phyloP scores from a whole-genome alignment of 2,329 filamentous ascomycete genomes.

The Tolypocladium capitatum region DNA sequence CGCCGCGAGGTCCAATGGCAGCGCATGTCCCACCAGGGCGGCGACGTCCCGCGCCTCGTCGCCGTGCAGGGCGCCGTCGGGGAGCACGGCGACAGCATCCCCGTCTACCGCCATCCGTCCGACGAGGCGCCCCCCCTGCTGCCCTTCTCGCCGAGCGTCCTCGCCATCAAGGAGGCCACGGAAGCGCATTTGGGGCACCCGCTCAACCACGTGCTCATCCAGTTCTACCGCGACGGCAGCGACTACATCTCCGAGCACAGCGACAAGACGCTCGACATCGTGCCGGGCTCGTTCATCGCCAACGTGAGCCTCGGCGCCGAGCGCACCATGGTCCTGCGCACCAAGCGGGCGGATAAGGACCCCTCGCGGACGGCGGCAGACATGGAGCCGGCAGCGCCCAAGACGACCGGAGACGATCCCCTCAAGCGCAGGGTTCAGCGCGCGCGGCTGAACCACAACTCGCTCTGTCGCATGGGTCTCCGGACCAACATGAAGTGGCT shows the following conservation, averaged over 20 bases:
- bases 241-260: constrained; percentile 96
- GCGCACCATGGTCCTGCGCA: constrained; percentile 78
- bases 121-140: constrained; percentile 73
- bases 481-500: constrained; percentile 77
- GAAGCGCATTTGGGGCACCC: constrained; percentile 64
- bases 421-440: constrained; percentile 45
- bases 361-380: constrained; percentile 7
- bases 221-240: constrained; percentile 76
- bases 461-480: constrained; percentile 70
- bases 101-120: constrained; percentile 88
- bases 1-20: constrained; percentile 73
- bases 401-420: neutral
- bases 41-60: constrained; percentile 81
- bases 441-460: constrained; percentile 73
- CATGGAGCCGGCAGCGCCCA: neutral
- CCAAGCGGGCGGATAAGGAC: constrained; percentile 49
- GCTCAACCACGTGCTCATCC: constrained; percentile 85
- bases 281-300: constrained; percentile 66
- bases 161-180: constrained; percentile 51
- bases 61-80: constrained; percentile 69
- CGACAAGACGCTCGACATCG: constrained; percentile 91
- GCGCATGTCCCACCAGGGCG: constrained; percentile 82
- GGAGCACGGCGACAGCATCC: constrained; percentile 53
- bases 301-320: constrained; percentile 91
- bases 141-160: constrained; percentile 62